Evolutionary conservation across 1,284 basidiomycete species (phyloP).

Genomic region (Papiliotrema flavescens): DNA sequence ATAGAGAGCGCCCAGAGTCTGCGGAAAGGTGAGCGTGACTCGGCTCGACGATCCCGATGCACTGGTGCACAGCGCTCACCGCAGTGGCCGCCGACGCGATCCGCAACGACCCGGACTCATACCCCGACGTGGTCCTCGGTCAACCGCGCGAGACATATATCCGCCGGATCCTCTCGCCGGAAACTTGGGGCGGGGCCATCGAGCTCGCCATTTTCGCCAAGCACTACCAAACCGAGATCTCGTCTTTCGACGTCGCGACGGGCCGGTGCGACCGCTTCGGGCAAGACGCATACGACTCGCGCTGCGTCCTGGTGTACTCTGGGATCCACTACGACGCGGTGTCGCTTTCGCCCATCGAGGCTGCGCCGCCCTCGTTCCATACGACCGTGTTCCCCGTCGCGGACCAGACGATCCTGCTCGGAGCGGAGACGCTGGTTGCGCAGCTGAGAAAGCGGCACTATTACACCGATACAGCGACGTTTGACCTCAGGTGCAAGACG

Average conservation of each 20-base stretch:
- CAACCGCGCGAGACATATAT: constrained; percentile 73
- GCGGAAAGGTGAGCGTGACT: constrained; percentile 29
- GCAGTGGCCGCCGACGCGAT: constrained; percentile 80
- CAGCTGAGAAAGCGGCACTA: constrained; percentile 70
- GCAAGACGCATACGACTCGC: constrained; percentile 53
- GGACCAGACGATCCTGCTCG: constrained; percentile 59
- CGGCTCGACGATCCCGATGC: not conserved
- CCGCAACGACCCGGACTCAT: constrained; percentile 63
- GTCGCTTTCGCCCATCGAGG: constrained; percentile 69
- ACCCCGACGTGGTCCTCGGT: constrained; percentile 77
- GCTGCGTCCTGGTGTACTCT: constrained; percentile 67
- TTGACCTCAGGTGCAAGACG: constrained; percentile 63
- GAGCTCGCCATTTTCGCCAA: constrained; percentile 77
- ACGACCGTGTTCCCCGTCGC: constrained; percentile 72
- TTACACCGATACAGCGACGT: constrained; percentile 86
- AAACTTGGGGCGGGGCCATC: constrained; percentile 87
- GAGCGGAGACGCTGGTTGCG: constrained; percentile 67
- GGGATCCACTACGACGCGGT: constrained; percentile 89
- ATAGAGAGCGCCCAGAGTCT: constrained; percentile 55
- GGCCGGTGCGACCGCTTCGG: constrained; percentile 83
- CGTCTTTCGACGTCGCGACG: constrained; percentile 84
- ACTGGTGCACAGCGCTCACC: too few species aligned
- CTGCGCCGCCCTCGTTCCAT: constrained; percentile 78
- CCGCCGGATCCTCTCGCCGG: constrained; percentile 67
- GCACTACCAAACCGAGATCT: constrained; percentile 78